Evolutionary conservation across 1,284 basidiomycete genomes (phyloP).

Genomic region (Baeospora myosura): DNA sequence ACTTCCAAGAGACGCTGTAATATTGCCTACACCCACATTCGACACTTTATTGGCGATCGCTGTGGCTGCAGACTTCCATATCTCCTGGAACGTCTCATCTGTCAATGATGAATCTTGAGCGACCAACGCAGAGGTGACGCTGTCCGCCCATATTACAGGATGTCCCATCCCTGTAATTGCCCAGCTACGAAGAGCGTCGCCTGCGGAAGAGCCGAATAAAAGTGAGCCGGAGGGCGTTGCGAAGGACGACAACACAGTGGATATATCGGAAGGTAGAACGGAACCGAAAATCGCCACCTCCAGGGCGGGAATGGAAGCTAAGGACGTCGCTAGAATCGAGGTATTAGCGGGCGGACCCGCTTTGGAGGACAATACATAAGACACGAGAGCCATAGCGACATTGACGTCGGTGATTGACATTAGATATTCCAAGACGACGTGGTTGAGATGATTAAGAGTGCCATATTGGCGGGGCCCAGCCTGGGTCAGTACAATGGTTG

Average conservation of each 20-base stretch:
- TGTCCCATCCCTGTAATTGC: slow-evolving; percentile 34
- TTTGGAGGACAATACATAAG: slow-evolving; percentile 36
- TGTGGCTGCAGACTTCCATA: slow-evolving; percentile 41
- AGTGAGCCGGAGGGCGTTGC: slow-evolving; percentile 40
- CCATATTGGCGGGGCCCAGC: slow-evolving; percentile 48
- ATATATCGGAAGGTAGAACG: slow-evolving; percentile 40
- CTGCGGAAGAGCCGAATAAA: slow-evolving; percentile 52
- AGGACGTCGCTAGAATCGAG: slow-evolving; percentile 30
- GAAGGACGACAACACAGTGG: slow-evolving; percentile 44
- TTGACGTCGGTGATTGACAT: slow-evolving; percentile 40
- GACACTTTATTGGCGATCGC: slow-evolving; percentile 26
- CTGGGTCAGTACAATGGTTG: slow-evolving; percentile 24
- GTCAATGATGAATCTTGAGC: slow-evolving; percentile 41
- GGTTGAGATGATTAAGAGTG: slow-evolving; percentile 43
- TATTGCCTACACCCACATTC: slow-evolving; percentile 32
- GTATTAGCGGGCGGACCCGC: slow-evolving; percentile 36
- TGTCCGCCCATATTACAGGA: slow-evolving; percentile 45
- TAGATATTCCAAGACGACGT: slow-evolving; percentile 54
- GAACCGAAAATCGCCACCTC: slow-evolving; percentile 59
- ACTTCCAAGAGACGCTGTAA: slow-evolving; percentile 29
- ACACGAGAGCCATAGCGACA: slow-evolving; percentile 40
- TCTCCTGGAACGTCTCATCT: slow-evolving; percentile 37
- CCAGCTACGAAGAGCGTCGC: slow-evolving; percentile 44
- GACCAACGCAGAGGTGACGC: slow-evolving; percentile 38
- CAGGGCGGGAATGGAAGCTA: slow-evolving; percentile 42